Conservation (phyloP, 2,329 filamentous ascomycete genomes). For the Septoria linicola region DNA sequence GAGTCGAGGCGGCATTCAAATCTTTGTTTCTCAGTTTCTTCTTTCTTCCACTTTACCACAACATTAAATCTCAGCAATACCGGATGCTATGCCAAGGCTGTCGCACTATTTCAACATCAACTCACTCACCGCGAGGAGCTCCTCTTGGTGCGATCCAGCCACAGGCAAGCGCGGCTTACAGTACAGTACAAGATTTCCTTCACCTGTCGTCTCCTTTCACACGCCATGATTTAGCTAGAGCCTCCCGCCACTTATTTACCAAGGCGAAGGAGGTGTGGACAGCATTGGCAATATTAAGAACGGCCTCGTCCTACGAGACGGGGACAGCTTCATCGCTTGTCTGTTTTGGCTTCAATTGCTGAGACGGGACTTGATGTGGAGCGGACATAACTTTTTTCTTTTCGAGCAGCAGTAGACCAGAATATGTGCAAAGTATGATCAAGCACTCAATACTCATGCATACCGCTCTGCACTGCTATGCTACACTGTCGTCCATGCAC, state of each 20-base stretch:
- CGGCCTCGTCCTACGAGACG: conserved; percentile 20
- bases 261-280: conserved; percentile 34
- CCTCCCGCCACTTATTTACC: conserved; percentile 23
- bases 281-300: conserved; percentile 33
- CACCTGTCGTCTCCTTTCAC: not conserved
- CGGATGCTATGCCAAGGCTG: too few species aligned
- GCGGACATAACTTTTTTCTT: not conserved
- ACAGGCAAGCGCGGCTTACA: not conserved
- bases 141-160: not conserved
- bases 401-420: too few species aligned
- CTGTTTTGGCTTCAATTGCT: conserved; percentile 23
- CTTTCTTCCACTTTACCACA: too few species aligned
- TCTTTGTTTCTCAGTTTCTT: too few species aligned
- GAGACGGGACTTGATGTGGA: conserved; percentile 25
- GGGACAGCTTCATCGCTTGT: conserved; percentile 23
- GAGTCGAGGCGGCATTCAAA: too few species aligned
- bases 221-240: conserved; percentile 35
- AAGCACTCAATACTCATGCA: too few species aligned
- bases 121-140: too few species aligned
- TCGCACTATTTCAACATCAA: too few species aligned
- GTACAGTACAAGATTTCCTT: not conserved
- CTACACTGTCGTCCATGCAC: not conserved
- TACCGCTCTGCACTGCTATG: not conserved
- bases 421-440: too few species aligned
- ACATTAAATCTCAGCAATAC: too few species aligned